Evolutionary conservation across 1,284 basidiomycete species (phyloP).

Genomic region (Peniophora sp.): DNA sequence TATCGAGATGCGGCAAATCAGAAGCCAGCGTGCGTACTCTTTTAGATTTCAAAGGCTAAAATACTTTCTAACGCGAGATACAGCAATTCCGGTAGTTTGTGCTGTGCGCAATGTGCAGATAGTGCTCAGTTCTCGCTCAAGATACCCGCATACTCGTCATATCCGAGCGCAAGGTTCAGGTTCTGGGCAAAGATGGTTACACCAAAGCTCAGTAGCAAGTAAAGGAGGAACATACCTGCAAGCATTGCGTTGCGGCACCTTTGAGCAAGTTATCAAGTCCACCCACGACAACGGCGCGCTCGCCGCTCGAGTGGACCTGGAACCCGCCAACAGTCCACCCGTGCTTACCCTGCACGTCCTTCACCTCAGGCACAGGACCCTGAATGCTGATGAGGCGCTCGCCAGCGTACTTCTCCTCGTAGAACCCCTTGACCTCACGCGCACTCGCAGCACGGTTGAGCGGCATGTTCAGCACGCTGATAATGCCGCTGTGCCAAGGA

Average conservation of each 20-base stretch:
- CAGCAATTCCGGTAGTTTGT: too few species aligned
- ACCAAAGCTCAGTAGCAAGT: neutral
- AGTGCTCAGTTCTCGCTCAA: slow-evolving; percentile 21
- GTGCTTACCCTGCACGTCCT: slow-evolving; percentile 76
- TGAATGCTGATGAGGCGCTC: slow-evolving; percentile 70
- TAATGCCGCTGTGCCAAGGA: slow-evolving; percentile 96
- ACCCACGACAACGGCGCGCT: slow-evolving; percentile 88
- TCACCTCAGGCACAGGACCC: slow-evolving; percentile 70
- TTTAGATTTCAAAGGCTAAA: too few species aligned
- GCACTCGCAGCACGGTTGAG: slow-evolving; percentile 62
- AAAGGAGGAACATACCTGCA: slow-evolving; percentile 57
- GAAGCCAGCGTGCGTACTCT: too few species aligned
- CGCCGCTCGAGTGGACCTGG: slow-evolving; percentile 86
- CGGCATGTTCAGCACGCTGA: slow-evolving; percentile 81
- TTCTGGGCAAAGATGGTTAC: slow-evolving; percentile 51
- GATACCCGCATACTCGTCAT: slow-evolving; percentile 87
- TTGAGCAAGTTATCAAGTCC: slow-evolving; percentile 95
- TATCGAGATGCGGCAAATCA: too few species aligned
- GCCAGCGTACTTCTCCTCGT: slow-evolving; percentile 68
- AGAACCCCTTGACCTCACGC: slow-evolving; percentile 67
- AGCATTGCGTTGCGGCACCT: slow-evolving; percentile 95
- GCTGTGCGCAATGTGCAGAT: too few species aligned
- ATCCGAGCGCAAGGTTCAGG: slow-evolving; percentile 89
- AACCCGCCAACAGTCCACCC: slow-evolving; percentile 90
- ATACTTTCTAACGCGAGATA: too few species aligned